Base-by-base conservation (phyloP, 208 protist genomes). In the Trypanosoma congolense region DNA sequence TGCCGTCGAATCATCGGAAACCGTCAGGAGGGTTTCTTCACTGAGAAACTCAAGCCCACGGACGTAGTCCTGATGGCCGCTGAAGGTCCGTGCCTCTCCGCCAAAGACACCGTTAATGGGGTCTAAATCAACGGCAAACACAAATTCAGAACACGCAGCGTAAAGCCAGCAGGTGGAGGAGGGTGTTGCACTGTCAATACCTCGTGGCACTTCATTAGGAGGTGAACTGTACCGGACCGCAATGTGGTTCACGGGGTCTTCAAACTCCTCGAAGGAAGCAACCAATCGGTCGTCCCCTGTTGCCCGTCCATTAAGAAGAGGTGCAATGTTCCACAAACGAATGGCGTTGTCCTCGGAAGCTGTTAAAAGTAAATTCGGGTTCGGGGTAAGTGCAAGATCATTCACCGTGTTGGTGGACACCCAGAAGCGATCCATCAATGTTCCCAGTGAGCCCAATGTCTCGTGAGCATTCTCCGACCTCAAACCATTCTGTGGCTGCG, bases 231-330 rank as follows among this genome's bases (percentile, higher is more conserved):
- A 30, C 24, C 46, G 5, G 45, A 89, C 40, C 9, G 73, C 80
- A 43, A 93, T 66, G 43, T 93, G 82, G 56, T 90, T 90, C 14
- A 93, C 80, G 2, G 87, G 77, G 51, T 84, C 87, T 40, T 83
- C 76, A 43, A 93, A 90, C 64, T 88, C 87, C 42, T 93, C 87
- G 14, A 93, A 70, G 29, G 53, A 86, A 36, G 53, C 55, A 16
- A 93, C 56, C 22, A 93, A 65, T 8, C 86, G 79, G 3, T 81
- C 74, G 8, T 88, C 82, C 16, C 40, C 56, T 30, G 58, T 72
- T 1, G 38, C 59, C 44, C 67, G 52, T 44, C 50, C 28, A 25
- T 67, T 35, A 9, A 57, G 65, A 16, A 70, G 8, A 9, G 42
- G 42, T 6, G 6, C 54, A 18, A 90, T 72, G 14, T 57, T 63